Conservation (phyloP, 139 green algal genomes). For the Auxenochlorella protothecoides region DNA sequence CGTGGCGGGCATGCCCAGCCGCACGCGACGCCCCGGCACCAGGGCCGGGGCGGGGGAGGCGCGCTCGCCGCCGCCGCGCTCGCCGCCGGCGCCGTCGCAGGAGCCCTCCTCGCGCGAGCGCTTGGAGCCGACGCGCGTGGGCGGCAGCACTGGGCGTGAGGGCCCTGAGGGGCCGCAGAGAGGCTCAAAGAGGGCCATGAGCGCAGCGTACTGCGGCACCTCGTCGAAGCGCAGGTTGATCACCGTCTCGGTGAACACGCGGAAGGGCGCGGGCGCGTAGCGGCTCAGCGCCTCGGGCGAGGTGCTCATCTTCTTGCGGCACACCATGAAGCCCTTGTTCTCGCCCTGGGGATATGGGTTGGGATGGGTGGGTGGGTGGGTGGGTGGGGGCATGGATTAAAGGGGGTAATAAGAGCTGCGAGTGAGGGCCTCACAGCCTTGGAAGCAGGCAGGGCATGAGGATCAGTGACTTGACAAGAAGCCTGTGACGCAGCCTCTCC, state of each 20-base stretch:
- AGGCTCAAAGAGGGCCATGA: constrained; percentile 86
- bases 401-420: too few species aligned
- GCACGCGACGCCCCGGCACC: constrained; percentile 87
- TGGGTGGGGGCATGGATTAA: too few species aligned
- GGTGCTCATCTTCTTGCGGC: constrained; percentile 99
- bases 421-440: too few species aligned
- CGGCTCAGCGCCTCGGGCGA: constrained; percentile 89
- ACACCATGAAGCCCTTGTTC: constrained; percentile 99
- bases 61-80: background rate
- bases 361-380: too few species aligned
- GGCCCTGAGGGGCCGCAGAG: constrained; percentile 69
- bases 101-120: constrained; percentile 78
- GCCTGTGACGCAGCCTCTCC: too few species aligned
- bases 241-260: constrained; percentile 89
- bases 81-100: constrained; percentile 31
- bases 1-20: constrained; percentile 87
- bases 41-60: constrained; percentile 9
- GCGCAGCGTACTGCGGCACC: constrained; percentile 78
- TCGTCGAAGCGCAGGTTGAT: constrained; percentile 99
- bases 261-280: constrained; percentile 90
- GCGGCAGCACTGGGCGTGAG: constrained; percentile 39
- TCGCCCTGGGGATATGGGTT: constrained; percentile 54
- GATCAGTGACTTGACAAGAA: too few species aligned
- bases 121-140: constrained; percentile 78
- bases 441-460: too few species aligned